These are phyloP conservation scores for Puccinellia tenuiflora DNA, from an alignment of 176 grass and related monocot species.

Conservation along the genomic window DNA sequence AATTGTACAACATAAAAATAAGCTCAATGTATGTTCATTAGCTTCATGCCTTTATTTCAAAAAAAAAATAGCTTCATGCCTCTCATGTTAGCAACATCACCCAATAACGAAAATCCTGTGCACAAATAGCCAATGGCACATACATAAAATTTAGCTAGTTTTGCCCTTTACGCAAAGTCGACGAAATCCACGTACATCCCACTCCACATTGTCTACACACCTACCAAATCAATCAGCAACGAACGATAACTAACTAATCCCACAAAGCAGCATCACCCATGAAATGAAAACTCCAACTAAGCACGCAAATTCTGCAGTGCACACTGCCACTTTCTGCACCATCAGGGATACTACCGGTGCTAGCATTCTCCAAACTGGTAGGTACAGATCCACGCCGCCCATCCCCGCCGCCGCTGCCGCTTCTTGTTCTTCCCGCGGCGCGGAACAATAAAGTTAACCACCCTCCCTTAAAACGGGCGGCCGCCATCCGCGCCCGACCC, in stretches of 20 bases:
- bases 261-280: not conserved
- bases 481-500: conserved; percentile 26
- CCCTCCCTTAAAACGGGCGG: conserved; percentile 10
- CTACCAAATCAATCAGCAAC: not conserved
- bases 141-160: not conserved
- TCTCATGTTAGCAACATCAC: not conserved
- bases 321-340: not conserved
- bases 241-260: not conserved
- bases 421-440: not conserved
- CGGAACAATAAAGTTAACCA: conserved; percentile 2
- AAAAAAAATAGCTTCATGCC: not conserved
- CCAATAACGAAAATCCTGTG: not conserved
- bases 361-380: not conserved
- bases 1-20: too few species aligned
- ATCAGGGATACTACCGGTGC: too few species aligned
- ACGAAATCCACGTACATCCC: not conserved
- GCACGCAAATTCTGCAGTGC: not conserved
- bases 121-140: not conserved
- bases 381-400: not conserved
- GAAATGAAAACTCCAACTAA: not conserved
- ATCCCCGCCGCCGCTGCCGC: not conserved
- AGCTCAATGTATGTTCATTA: not conserved
- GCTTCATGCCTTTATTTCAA: too few species aligned
- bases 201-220: not conserved
- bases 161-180: not conserved